A percentile compares a stretch with the other conserved stretches of the same genome.
These are phyloP conservation scores for Blumeria hordei DNA, from an alignment of 2,329 filamentous ascomycete species.

Conservation along the genomic window DNA sequence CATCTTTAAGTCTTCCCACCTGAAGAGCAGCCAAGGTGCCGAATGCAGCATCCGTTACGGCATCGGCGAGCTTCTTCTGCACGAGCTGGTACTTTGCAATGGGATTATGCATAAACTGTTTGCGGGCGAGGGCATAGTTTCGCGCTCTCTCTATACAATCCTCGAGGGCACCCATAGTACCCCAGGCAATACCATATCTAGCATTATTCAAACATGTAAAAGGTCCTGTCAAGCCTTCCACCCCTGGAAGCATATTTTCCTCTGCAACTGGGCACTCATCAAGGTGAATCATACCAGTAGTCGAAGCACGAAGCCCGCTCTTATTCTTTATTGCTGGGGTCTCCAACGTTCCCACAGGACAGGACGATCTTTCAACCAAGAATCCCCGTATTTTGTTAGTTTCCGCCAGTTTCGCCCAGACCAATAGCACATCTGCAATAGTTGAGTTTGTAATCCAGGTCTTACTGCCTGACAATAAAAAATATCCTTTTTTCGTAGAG, in stretches of 20 bases:
- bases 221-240: slow-evolving; percentile 69
- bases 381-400: slow-evolving; percentile 91
- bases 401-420: slow-evolving; percentile 82
- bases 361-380: slow-evolving; percentile 62
- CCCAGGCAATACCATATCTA: slow-evolving; percentile 79
- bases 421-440: slow-evolving; percentile 60
- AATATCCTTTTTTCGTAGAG: slow-evolving; percentile 62
- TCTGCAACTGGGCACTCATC: slow-evolving; percentile 72
- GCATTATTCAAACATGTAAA: slow-evolving; percentile 91
- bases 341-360: slow-evolving; percentile 69
- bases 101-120: slow-evolving; percentile 90
- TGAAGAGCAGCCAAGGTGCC: slow-evolving; percentile 78
- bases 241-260: slow-evolving; percentile 79
- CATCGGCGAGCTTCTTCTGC: slow-evolving; percentile 94
- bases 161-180: slow-evolving; percentile 80
- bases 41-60: slow-evolving; percentile 70
- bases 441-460: slow-evolving; percentile 94
- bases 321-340: slow-evolving; percentile 89
- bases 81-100: slow-evolving; percentile 90
- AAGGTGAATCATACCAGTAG: slow-evolving; percentile 95
- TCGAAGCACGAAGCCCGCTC: slow-evolving; percentile 73
- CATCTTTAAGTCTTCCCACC: slow-evolving; percentile 79
- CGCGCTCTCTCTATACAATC: slow-evolving; percentile 66
- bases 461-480: slow-evolving; percentile 57
- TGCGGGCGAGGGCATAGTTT: slow-evolving; percentile 73